Percentiles rank a stretch among this genome's conserved stretches.
Conservation (phyloP, 176 grass and related monocot species). For the Otatea glauca region DNA sequence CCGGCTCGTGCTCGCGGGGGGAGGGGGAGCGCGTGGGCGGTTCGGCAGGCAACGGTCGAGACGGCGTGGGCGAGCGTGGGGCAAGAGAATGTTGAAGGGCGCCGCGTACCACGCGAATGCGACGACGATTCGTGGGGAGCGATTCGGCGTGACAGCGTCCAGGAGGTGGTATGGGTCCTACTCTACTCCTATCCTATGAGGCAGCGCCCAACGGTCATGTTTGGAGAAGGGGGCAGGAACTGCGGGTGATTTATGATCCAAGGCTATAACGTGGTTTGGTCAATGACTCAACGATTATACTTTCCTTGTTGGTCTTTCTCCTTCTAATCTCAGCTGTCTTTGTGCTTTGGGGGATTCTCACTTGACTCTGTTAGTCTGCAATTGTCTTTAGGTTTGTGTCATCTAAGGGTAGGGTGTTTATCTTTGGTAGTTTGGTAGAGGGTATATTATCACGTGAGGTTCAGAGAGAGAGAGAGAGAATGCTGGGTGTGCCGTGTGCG, state of each 20-base stretch:
- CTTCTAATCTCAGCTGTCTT: neutral
- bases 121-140: constrained; percentile 29
- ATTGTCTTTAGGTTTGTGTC: neutral
- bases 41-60: constrained; percentile 31
- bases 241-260: neutral
- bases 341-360: neutral
- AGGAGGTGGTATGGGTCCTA: too few species aligned
- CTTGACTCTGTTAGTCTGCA: neutral
- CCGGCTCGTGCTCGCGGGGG: neutral
- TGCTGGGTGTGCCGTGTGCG: fast-evolving
- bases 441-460: neutral
- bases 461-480: neutral
- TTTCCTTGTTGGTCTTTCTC: constrained; percentile 12
- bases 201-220: constrained; percentile 65
- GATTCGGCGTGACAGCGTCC: neutral
- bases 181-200: too few species aligned
- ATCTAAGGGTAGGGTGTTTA: neutral
- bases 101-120: too few species aligned
- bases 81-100: constrained; percentile 14
- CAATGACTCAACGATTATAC: constrained; percentile 42
- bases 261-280: constrained; percentile 24
- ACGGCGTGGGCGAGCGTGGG: constrained; percentile 29
- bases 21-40: constrained; percentile 24
- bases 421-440: neutral
- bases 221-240: constrained; percentile 17